phyloP scores from a whole-genome alignment of 140 eudicot species.

The Oenanthe javanica region DNA sequence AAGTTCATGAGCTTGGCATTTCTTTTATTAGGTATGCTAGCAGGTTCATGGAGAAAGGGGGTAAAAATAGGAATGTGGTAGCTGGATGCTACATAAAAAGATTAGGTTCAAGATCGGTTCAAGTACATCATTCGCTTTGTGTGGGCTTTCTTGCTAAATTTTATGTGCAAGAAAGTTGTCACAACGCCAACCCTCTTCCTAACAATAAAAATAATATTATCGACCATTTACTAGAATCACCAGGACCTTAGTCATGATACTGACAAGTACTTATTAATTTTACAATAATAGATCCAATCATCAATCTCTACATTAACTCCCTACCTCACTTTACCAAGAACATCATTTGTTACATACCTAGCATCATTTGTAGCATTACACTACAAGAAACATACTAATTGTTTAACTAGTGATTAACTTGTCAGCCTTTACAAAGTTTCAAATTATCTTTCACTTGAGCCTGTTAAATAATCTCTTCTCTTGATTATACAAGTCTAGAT shows the following conservation, averaged over 20 bases:
- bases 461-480: background rate
- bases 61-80: background rate
- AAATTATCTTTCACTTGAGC: background rate
- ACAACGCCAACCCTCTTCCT: background rate
- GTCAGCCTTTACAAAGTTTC: background rate
- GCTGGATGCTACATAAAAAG: background rate
- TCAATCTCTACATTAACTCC: background rate
- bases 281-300: background rate
- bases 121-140: slow-evolving; percentile 11
- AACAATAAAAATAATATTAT: background rate
- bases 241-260: background rate
- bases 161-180: background rate
- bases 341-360: background rate
- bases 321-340: background rate
- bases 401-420: background rate
- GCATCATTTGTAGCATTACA: background rate
- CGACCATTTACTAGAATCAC: background rate
- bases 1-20: slow-evolving; percentile 52
- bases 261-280: background rate
- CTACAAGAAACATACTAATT: background rate
- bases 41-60: background rate
- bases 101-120: background rate
- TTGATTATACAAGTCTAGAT: background rate
- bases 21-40: slow-evolving; percentile 36
- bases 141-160: slow-evolving; percentile 5